phyloP scores from a whole-genome alignment of 495 filamentous ascomycete species.

The Aspergillus mulundensis region DNA sequence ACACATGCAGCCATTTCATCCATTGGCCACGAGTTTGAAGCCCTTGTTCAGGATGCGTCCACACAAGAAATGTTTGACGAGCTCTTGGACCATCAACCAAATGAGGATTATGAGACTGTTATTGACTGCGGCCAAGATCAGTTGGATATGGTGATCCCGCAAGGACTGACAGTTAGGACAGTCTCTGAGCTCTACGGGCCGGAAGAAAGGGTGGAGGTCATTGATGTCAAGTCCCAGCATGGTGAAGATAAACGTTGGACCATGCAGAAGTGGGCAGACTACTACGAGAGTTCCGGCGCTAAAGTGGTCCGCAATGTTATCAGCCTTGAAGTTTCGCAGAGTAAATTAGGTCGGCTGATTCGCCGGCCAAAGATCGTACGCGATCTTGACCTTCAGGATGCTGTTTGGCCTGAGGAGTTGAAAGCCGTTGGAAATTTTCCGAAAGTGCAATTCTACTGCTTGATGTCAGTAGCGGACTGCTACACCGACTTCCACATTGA shows the following conservation, averaged over 20 bases:
- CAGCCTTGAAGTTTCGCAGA: slow-evolving; percentile 70
- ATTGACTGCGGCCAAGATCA: slow-evolving; percentile 61
- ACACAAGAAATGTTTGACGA: slow-evolving; percentile 49
- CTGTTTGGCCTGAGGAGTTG: slow-evolving; percentile 65
- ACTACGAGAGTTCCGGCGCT: slow-evolving; percentile 62
- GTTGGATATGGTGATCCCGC: slow-evolving; percentile 71
- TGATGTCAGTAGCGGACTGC: slow-evolving; percentile 77
- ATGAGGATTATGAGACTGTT: slow-evolving; percentile 41
- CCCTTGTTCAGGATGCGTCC: slow-evolving; percentile 32
- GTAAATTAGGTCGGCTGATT: slow-evolving; percentile 60
- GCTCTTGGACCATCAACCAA: slow-evolving; percentile 35
- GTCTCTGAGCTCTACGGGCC: slow-evolving; percentile 66
- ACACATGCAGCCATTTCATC: slow-evolving; percentile 41
- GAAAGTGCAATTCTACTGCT: slow-evolving; percentile 66
- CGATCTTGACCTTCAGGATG: slow-evolving; percentile 67
- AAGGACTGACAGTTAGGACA: slow-evolving; percentile 60
- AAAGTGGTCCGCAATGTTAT: slow-evolving; percentile 73
- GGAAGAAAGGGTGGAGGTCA: slow-evolving; percentile 64
- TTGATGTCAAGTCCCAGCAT: slow-evolving; percentile 73
- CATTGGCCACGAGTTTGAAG: slow-evolving; percentile 25
- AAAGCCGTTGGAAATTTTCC: slow-evolving; percentile 54
- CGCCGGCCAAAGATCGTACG: slow-evolving; percentile 66
- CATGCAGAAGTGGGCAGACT: slow-evolving; percentile 69
- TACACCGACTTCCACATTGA: slow-evolving; percentile 82
- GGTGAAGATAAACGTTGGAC: slow-evolving; percentile 66